Conservation (phyloP, 345 rosid species). For the Populus ilicifolia region DNA sequence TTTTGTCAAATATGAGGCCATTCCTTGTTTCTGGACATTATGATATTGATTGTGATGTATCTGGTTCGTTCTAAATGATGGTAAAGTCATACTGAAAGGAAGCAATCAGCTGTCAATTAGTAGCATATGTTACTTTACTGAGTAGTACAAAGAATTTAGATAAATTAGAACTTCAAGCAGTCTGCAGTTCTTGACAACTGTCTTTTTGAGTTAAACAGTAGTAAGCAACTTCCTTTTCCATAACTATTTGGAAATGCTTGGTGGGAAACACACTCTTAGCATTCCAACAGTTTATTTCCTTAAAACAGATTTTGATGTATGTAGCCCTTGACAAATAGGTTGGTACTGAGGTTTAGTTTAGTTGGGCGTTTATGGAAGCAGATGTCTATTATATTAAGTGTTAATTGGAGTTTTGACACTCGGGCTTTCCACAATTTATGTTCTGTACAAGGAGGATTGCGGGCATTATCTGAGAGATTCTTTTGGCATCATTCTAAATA, state of each 20-base stretch:
- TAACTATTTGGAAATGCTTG: conserved; percentile 2
- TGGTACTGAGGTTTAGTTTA: neutral
- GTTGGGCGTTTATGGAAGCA: neutral
- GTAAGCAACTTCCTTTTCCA: neutral
- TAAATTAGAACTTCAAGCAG: neutral
- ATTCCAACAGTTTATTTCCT: neutral
- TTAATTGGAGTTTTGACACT: neutral
- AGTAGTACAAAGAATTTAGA: neutral
- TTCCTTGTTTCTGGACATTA: neutral
- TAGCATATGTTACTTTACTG: neutral
- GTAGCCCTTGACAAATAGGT: neutral
- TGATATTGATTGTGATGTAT: neutral
- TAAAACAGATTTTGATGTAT: neutral
- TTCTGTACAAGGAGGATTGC: neutral
- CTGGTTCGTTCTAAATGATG: neutral
- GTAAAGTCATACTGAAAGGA: neutral
- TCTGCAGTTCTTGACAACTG: neutral
- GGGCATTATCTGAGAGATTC: too few relatives aligned
- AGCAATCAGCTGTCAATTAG: neutral
- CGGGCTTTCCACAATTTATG: neutral
- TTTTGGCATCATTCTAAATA: neutral
- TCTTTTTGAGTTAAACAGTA: neutral
- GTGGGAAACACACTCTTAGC: neutral
- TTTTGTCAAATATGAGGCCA: neutral
- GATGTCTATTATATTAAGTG: neutral